Conservation (phyloP, 1,284 basidiomycete species). For the Malassezia restricta region DNA sequence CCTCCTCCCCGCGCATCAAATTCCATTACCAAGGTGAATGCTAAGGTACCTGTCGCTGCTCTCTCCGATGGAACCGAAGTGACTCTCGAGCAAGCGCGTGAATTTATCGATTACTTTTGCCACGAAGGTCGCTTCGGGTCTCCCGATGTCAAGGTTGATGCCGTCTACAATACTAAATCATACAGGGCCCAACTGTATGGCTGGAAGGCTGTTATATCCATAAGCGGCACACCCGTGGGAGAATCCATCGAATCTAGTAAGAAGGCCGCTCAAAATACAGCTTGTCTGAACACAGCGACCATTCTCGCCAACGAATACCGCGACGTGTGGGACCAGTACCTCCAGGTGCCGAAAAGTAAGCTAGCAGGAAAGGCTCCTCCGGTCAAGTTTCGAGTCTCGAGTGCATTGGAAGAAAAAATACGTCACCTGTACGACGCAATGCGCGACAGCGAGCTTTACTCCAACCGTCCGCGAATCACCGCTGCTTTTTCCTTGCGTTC, state of each 20-base stretch:
- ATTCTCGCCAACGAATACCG: slow-evolving; percentile 76
- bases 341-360: slow-evolving; percentile 38
- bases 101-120: slow-evolving; percentile 93
- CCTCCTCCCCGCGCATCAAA: slow-evolving; percentile 19
- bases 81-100: slow-evolving; percentile 63
- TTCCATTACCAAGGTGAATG: slow-evolving; percentile 47
- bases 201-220: slow-evolving; percentile 74
- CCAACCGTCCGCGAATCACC: slow-evolving; percentile 33
- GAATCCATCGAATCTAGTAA: slow-evolving; percentile 61
- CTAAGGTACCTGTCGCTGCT: slow-evolving; percentile 4
- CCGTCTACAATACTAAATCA: neutral
- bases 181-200: slow-evolving; percentile 29
- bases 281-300: slow-evolving; percentile 73
- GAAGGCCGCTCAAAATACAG: slow-evolving; percentile 62
- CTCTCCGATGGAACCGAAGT: slow-evolving; percentile 62
- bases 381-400: slow-evolving; percentile 61
- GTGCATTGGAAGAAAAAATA: slow-evolving; percentile 61
- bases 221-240: slow-evolving; percentile 68
- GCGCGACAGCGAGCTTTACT: slow-evolving; percentile 47
- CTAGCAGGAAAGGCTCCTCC: slow-evolving; percentile 57
- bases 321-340: slow-evolving; percentile 64
- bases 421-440: slow-evolving; percentile 59
- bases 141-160: slow-evolving; percentile 55
- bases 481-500: slow-evolving; percentile 21
- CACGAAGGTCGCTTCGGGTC: slow-evolving; percentile 65